phyloP scores from a whole-genome alignment of 345 rosid genomes.

The Laguncularia racemosa region DNA sequence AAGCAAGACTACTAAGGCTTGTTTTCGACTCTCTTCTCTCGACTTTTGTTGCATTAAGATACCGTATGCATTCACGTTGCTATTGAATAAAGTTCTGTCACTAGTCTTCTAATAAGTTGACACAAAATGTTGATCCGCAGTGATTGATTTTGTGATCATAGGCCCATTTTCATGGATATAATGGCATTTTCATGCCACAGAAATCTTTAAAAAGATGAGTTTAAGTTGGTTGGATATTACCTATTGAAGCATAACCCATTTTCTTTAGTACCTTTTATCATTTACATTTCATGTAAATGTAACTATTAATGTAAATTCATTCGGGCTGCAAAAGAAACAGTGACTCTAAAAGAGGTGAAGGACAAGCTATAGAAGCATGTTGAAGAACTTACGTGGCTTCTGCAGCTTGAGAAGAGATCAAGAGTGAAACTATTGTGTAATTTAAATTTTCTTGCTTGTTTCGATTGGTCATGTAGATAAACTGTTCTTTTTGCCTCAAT shows the following conservation, averaged over 20 bases:
- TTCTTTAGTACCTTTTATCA: not conserved
- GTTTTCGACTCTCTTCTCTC: not conserved
- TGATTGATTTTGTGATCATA: conserved; percentile 23
- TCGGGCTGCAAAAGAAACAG: conserved; percentile 92
- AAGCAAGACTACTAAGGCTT: not conserved
- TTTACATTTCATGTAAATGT: not conserved
- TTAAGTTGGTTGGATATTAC: conserved; percentile 64
- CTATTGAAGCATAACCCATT: conserved; percentile 11
- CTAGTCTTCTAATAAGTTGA: not conserved
- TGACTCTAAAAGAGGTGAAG: conserved; percentile 95
- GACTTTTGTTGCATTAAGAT: conserved; percentile 10
- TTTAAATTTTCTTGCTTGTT: no score
- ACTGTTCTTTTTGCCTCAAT: conserved; percentile 1
- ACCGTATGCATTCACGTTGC: not conserved
- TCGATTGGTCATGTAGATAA: no score
- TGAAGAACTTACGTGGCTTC: conserved; percentile 94
- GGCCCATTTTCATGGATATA: conserved; percentile 74
- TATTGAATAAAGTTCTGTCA: no score
- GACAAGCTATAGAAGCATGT: conserved; percentile 98
- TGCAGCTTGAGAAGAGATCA: conserved; percentile 91
- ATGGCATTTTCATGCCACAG: conserved; percentile 59
- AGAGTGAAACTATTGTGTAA: conserved; percentile 45
- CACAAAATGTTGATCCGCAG: not conserved
- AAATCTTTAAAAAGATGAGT: conserved; percentile 77
- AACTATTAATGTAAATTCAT: conserved; percentile 12